These are phyloP conservation scores for Dendrothele bispora DNA, from an alignment of 768 basidiomycete species.

Conservation along the genomic window DNA sequence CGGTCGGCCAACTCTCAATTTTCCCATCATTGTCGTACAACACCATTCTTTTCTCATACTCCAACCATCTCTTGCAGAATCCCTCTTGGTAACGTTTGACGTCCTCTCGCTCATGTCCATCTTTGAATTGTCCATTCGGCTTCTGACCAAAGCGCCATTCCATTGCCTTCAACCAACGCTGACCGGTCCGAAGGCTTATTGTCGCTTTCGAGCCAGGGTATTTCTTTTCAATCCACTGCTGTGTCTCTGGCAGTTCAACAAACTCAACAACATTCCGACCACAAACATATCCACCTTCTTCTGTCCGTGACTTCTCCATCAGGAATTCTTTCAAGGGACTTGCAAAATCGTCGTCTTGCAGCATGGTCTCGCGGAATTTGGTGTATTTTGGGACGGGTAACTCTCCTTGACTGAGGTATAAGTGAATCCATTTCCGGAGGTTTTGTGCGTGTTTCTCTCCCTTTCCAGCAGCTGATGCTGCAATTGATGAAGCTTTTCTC, in stretches of 20 bases:
- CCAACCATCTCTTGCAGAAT: slow-evolving; percentile 21
- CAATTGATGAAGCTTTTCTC: slow-evolving; percentile 29
- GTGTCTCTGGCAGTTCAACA: slow-evolving; percentile 21
- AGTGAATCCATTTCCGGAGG: slow-evolving; percentile 29
- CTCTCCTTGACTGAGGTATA: slow-evolving; percentile 16
- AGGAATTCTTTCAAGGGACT: slow-evolving; percentile 26
- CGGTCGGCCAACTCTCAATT: slow-evolving; percentile 4
- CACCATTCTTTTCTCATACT: slow-evolving; percentile 23
- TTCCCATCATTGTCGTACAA: slow-evolving; percentile 27
- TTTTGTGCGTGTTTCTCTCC: slow-evolving; percentile 25
- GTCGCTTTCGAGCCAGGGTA: background rate
- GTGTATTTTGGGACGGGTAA: slow-evolving; percentile 27
- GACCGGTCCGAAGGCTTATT: slow-evolving; percentile 26
- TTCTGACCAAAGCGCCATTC: slow-evolving; percentile 26
- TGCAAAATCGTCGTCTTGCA: slow-evolving; percentile 33
- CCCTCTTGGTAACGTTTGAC: slow-evolving; percentile 31
- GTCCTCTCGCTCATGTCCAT: slow-evolving; percentile 38
- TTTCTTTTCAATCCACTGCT: slow-evolving; percentile 13
- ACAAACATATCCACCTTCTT: slow-evolving; percentile 24
- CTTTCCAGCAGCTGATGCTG: slow-evolving; percentile 24
- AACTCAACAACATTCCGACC: slow-evolving; percentile 31
- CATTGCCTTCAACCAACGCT: slow-evolving; percentile 31
- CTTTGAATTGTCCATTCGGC: slow-evolving; percentile 34
- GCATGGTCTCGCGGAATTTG: slow-evolving; percentile 16
- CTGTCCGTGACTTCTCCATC: slow-evolving; percentile 19